These are phyloP conservation scores for Fusarium pilosicola DNA, from an alignment of 2,329 filamentous ascomycete genomes.

Conservation along the genomic window DNA sequence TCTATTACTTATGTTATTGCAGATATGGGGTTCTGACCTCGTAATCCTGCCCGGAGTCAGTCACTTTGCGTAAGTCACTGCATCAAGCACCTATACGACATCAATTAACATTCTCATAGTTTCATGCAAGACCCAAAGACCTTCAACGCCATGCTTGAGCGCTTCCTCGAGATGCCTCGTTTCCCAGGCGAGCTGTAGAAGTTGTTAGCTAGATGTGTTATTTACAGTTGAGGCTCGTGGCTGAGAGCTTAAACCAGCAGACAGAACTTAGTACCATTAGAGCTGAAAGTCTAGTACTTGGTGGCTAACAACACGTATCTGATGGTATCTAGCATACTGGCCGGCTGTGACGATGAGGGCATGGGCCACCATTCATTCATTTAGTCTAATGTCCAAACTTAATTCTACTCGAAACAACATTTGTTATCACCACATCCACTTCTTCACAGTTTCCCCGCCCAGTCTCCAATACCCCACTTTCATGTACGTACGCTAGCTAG, in stretches of 20 bases:
- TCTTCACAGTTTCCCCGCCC: neutral
- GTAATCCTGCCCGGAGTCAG: neutral
- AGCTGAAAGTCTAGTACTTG: rapidly evolving
- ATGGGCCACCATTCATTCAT: no score
- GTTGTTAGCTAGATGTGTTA: no score
- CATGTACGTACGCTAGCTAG: neutral
- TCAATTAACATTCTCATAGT: neutral
- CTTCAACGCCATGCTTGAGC: neutral
- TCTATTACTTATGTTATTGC: no score
- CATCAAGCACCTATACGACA: no score
- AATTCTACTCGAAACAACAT: neutral
- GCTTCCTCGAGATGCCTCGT: neutral
- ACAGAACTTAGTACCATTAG: no score
- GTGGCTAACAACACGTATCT: no score
- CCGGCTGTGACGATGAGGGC: rapidly evolving
- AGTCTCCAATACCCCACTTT: no score
- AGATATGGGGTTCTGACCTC: conserved; percentile 1
- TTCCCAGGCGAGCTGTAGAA: neutral
- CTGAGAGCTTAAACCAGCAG: no score
- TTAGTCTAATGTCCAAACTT: neutral
- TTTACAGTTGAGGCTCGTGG: no score
- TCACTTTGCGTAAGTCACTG: conserved; percentile 5
- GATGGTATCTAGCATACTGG: no score
- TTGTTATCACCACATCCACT: neutral
- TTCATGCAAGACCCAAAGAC: neutral